Evolutionary conservation across 75 land plant species (phyloP).

Genomic region (Sequoiadendron giganteum): DNA sequence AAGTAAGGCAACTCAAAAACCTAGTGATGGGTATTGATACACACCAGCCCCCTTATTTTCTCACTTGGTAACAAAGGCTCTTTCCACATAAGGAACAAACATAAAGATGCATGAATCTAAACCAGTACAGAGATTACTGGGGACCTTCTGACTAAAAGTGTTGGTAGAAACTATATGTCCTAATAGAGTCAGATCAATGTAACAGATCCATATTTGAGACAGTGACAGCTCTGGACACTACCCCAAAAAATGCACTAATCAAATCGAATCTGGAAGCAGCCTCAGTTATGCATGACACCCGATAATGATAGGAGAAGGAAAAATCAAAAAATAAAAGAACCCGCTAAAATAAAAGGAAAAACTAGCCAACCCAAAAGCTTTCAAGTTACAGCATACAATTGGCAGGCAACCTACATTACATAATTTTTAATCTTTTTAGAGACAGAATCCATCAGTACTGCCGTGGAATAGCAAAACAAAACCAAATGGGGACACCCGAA

Average conservation of each 20-base stretch:
- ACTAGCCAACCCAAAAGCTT: not conserved
- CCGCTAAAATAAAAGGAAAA: not conserved
- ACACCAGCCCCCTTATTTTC: not conserved
- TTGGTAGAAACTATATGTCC: not conserved
- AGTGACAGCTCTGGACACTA: conserved; percentile 9
- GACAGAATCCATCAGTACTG: not conserved
- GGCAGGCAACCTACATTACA: not conserved
- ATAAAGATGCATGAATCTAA: not conserved
- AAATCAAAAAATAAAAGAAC: not conserved
- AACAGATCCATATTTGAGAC: conserved; percentile 2
- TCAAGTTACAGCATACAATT: not conserved
- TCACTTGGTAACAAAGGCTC: not conserved
- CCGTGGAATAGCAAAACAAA: no score
- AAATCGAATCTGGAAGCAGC: not conserved
- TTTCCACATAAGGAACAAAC: not conserved
- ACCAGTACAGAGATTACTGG: not conserved
- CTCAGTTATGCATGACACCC: conserved; percentile 3
- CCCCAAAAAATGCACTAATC: not conserved
- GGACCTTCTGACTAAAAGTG: not conserved
- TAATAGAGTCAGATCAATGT: not conserved
- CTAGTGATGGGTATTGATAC: not conserved
- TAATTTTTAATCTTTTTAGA: not conserved
- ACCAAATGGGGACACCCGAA: not conserved
- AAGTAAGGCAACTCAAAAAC: not conserved
- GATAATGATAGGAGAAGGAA: not conserved